Base-by-base conservation (phyloP, 306 rosid species). In the Pyrus bretschneideri region DNA sequence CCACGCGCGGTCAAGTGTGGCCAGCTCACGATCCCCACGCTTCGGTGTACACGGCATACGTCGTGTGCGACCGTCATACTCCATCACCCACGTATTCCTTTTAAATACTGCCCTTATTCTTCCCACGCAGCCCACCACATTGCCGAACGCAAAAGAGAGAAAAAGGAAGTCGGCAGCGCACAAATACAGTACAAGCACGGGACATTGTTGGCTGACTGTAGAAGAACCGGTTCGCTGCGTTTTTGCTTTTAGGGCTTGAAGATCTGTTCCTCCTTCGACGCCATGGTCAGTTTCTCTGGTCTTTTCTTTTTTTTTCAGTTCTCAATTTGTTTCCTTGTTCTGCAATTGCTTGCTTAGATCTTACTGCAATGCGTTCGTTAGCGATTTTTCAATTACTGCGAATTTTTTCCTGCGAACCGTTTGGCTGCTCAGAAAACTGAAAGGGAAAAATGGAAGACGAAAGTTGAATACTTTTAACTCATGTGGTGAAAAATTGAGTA, bases 211-310 rank as follows among this genome's bases (percentile, higher is more conserved):
- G 30, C 15, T 2, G 67, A 2, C 67, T 3, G 38, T 62, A 29
- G 67, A 29, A 13, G 67, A 62, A 62, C 30, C 73, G 18, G 27
- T 44, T 17, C 58, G 11, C 60, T 27, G 51, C 57, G 27, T n/a
- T 52, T 35, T 35, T 40, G 22, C 11, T 70, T 70, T 49, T 69
- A 44, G 73, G 40, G 73, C 67, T 62, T 29, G 38, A 14, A 29
- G 33, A 27, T 62, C 67, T 29, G n/a, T 62, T 62, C 23, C 45
- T 17, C 45, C 64, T 12, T 21, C 66, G 51, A 7, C 45, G n/a
- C 59, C 51, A 72, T 72, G 76, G 76, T 72, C 27, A 72, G 35
- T 55, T n/a, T 10, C 58, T 52, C 49, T 13, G 27, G n/a, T 71
- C 3, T 70, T 29, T 2, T 49, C 27, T 30, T 42, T 25, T 22